A percentile compares a stretch with the other conserved stretches of the same genome.
These are phyloP conservation scores for Podospora bellae-mahoneyi DNA, from an alignment of 495 filamentous ascomycete species.

Conservation along the genomic window DNA sequence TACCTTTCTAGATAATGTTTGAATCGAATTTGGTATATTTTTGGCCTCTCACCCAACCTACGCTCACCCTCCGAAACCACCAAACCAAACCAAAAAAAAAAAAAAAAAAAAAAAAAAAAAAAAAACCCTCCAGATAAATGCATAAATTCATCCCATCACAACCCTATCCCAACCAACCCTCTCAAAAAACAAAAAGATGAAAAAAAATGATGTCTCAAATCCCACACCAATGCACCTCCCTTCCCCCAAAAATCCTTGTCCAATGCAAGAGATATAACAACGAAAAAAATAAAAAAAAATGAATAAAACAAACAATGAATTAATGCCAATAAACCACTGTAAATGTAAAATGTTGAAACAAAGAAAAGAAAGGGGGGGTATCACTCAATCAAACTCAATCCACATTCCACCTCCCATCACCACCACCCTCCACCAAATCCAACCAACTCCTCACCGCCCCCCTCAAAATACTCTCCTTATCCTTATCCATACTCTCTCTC, in stretches of 20 bases:
- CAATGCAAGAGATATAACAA: neutral
- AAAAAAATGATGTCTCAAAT: neutral
- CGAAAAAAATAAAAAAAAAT: neutral
- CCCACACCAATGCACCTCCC: neutral
- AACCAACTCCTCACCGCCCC: constrained; percentile 46
- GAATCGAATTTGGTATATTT: neutral
- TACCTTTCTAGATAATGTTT: neutral
- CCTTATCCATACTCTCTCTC: constrained; percentile 18
- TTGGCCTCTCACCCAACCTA: neutral
- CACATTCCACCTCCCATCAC: constrained; percentile 10
- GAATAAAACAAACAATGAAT: constrained; percentile 1
- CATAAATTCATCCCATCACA: neutral
- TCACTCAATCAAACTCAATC: constrained; percentile 2
- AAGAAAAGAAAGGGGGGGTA: constrained; percentile 6
- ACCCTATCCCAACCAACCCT: too few relatives aligned
- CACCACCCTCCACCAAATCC: constrained; percentile 36
- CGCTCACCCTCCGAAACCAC: neutral
- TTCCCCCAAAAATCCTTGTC: neutral
- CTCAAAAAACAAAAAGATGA: neutral
- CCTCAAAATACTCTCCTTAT: constrained; percentile 40
- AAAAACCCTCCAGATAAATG: neutral
- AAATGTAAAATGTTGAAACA: neutral
- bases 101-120: neutral
- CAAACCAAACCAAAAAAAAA: neutral
- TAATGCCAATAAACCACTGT: neutral